Evolutionary conservation across 1,139 yeast species (phyloP).

Genomic region (Hemisphaericaspora xylanilytica): DNA sequence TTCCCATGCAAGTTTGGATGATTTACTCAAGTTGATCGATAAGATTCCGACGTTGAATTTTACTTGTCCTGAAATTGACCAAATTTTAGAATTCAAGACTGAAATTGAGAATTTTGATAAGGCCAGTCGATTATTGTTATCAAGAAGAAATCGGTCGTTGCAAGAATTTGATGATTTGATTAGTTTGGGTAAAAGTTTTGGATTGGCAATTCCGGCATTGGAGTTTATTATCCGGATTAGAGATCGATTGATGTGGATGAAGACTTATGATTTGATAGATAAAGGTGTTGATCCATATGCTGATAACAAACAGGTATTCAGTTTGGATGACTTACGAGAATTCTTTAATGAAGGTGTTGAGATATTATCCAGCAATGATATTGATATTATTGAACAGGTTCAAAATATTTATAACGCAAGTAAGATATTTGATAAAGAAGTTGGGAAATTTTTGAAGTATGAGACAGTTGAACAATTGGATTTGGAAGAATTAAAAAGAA

Average conservation of each 20-base stretch:
- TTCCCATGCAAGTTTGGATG: conserved; percentile 19
- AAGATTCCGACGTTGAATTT: conserved; percentile 52
- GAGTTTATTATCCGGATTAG: conserved; percentile 48
- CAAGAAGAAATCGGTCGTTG: conserved; percentile 25
- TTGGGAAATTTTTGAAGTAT: conserved; percentile 25
- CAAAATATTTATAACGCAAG: conserved; percentile 30
- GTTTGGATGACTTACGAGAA: conserved; percentile 32
- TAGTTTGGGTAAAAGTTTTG: conserved; percentile 57
- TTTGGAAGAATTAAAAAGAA: conserved; percentile 19
- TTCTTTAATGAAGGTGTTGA: conserved; percentile 43
- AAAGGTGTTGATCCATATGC: conserved; percentile 44
- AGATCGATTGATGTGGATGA: conserved; percentile 50
- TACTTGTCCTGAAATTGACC: conserved; percentile 58
- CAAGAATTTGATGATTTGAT: conserved; percentile 48
- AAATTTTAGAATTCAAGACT: conserved; percentile 49
- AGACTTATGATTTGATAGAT: conserved; percentile 31
- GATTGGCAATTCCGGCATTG: conserved; percentile 53
- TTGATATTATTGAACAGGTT: conserved; percentile 21
- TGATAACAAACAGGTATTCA: conserved; percentile 36
- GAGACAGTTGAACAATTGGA: conserved; percentile 27
- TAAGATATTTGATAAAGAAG: conserved; percentile 26
- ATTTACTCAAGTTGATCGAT: conserved; percentile 35
- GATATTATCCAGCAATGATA: conserved; percentile 30
- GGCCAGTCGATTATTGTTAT: conserved; percentile 41
- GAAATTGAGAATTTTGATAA: conserved; percentile 57